These are phyloP conservation scores for Boletus edulis DNA, from an alignment of 768 basidiomycete genomes.

Conservation along the genomic window DNA sequence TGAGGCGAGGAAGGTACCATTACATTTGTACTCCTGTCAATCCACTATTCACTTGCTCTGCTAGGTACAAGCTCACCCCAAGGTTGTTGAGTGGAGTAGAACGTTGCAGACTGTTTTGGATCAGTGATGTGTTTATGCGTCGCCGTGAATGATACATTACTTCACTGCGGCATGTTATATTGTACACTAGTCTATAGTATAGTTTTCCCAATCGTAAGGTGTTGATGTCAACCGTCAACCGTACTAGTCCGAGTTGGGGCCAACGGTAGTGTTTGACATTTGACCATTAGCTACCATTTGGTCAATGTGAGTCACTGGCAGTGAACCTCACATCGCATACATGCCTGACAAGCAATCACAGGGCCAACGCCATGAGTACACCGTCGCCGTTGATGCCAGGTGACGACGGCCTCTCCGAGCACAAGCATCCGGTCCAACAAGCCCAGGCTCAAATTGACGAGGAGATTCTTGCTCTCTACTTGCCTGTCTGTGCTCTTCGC, in stretches of 20 bases:
- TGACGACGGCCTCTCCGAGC: background rate
- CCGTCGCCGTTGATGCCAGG: background rate
- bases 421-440: background rate
- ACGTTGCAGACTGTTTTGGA: constrained; percentile 53
- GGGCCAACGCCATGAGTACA: background rate
- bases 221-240: too few relatives aligned
- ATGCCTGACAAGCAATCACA: background rate
- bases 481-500: constrained; percentile 2
- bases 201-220: too few relatives aligned
- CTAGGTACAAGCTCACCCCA: constrained; percentile 71
- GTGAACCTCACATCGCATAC: too few relatives aligned
- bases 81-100: constrained; percentile 69
- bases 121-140: constrained; percentile 4
- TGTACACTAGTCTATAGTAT: constrained; percentile 1
- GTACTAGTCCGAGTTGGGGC: too few relatives aligned
- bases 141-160: background rate
- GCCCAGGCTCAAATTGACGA: background rate
- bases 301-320: background rate
- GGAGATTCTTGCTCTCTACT: background rate
- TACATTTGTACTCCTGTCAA: background rate
- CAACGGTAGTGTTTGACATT: too few relatives aligned
- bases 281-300: too few relatives aligned
- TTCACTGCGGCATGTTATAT: background rate
- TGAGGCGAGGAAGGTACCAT: constrained; percentile 62
- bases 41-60: constrained; percentile 3